A percentile compares a stretch with the other conserved stretches of the same genome.
These are phyloP conservation scores for Orobanche coerulescens DNA, from an alignment of 257 asterid genomes.

Conservation along the genomic window DNA sequence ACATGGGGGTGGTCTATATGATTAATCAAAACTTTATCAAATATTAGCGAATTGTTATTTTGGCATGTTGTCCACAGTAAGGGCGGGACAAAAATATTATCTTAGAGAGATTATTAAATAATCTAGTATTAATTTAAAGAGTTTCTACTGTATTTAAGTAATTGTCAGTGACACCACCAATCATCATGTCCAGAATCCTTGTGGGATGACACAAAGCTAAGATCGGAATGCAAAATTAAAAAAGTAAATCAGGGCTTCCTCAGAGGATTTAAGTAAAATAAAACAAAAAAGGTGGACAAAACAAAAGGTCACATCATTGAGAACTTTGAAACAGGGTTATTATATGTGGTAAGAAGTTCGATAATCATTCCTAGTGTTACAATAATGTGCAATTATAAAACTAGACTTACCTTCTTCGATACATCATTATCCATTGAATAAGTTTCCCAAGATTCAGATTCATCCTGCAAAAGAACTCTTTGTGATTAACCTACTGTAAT, in stretches of 20 bases:
- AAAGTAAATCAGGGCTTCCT: background rate
- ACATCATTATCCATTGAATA: slow-evolving; percentile 38
- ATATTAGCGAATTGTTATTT: too few relatives aligned
- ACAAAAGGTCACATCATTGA: background rate
- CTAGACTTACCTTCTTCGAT: slow-evolving; percentile 46
- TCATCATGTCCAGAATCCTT: slow-evolving; percentile 7
- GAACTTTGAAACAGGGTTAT: background rate
- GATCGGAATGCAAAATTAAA: background rate
- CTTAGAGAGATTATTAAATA: too few relatives aligned
- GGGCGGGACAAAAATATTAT: too few relatives aligned
- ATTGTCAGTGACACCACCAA: slow-evolving; percentile 16
- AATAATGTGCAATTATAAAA: slow-evolving; percentile 15
- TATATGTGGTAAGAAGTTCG: slow-evolving; percentile 14
- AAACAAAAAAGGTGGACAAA: slow-evolving; percentile 5
- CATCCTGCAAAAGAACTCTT: slow-evolving; percentile 54
- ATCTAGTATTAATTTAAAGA: too few relatives aligned
- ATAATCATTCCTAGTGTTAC: background rate
- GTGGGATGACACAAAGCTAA: background rate
- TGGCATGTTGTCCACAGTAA: too few relatives aligned
- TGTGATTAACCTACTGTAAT: slow-evolving; percentile 12
- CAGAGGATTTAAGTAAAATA: background rate
- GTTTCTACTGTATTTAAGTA: too few relatives aligned
- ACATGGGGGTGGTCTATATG: too few relatives aligned
- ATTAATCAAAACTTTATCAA: too few relatives aligned
- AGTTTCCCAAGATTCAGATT: slow-evolving; percentile 75